These are phyloP conservation scores for Vaccinium macrocarpon DNA, from an alignment of 148 eudicot genomes.

Conservation along the genomic window DNA sequence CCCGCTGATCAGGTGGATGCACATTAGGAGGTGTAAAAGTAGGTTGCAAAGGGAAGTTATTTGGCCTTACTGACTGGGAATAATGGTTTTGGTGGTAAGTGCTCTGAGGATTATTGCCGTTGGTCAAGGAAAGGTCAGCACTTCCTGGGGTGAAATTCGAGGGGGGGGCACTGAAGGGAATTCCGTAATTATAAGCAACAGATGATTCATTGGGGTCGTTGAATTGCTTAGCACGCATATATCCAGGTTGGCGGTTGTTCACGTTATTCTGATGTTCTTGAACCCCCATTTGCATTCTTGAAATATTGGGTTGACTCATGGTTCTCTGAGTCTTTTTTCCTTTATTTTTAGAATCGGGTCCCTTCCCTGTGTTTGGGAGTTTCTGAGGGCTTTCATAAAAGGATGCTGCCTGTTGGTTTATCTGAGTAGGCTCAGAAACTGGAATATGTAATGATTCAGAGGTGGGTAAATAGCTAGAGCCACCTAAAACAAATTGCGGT, in stretches of 20 bases:
- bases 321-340: conserved; percentile 40
- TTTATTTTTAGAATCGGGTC: conserved; percentile 37
- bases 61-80: conserved; percentile 36
- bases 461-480: conserved; percentile 23
- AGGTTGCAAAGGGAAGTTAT: conserved; percentile 25
- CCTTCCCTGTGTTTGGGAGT: conserved; percentile 33
- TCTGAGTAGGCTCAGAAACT: conserved; percentile 34
- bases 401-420: conserved; percentile 28
- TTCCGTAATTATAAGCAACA: conserved; percentile 34
- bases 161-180: conserved; percentile 37
- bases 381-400: conserved; percentile 32
- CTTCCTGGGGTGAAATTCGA: conserved; percentile 33
- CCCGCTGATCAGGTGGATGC: conserved; percentile 29
- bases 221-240: conserved; percentile 29
- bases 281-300: conserved; percentile 34
- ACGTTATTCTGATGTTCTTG: conserved; percentile 33
- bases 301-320: conserved; percentile 35
- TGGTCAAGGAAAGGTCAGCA: conserved; percentile 39
- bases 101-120: conserved; percentile 23
- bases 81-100: conserved; percentile 42
- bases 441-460: conserved; percentile 26
- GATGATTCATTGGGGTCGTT: conserved; percentile 43
- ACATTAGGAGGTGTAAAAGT: conserved; percentile 38
- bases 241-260: conserved; percentile 28
- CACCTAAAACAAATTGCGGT: conserved; percentile 30